Percentiles rank a stretch among this genome's conserved stretches.
phyloP scores from a whole-genome alignment of 164 flowering plant species.

The grape (Vitis vinifera) region DNA sequence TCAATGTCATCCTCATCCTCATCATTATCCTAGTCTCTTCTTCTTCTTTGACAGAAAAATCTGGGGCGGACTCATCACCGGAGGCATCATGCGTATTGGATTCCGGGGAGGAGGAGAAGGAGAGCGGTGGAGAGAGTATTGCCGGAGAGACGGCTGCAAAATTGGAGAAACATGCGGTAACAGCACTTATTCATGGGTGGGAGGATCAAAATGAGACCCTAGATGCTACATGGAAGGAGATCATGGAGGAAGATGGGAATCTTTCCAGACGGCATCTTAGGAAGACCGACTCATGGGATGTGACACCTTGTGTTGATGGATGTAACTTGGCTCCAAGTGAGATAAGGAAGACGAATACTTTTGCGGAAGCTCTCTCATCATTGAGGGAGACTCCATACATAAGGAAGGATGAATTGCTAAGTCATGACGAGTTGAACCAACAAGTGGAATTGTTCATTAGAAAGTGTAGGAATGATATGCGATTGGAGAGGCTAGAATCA shows the following conservation, averaged over 20 bases:
- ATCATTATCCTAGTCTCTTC: slow-evolving; percentile 25
- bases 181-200: not conserved
- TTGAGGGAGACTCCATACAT: slow-evolving; percentile 36
- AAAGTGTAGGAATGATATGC: slow-evolving; percentile 32
- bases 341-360: slow-evolving; percentile 36
- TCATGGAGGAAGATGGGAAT: slow-evolving; percentile 27
- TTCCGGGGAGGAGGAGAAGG: not conserved
- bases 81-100: not conserved
- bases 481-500: slow-evolving; percentile 43
- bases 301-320: not conserved
- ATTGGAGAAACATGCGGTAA: not conserved
- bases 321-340: slow-evolving; percentile 17
- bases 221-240: slow-evolving; percentile 36
- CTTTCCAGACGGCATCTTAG: slow-evolving; percentile 13
- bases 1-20: slow-evolving; percentile 11
- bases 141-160: too few species aligned
- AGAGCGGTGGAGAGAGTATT: too few species aligned
- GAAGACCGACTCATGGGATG: slow-evolving; percentile 36
- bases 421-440: slow-evolving; percentile 36
- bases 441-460: slow-evolving; percentile 41
- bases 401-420: slow-evolving; percentile 27
- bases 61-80: not conserved
- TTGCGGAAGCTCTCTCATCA: not conserved
- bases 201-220: slow-evolving; percentile 15
- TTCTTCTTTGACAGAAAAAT: not conserved